phyloP scores from a whole-genome alignment of 78 protist species.

The Isochrysis galbana region DNA sequence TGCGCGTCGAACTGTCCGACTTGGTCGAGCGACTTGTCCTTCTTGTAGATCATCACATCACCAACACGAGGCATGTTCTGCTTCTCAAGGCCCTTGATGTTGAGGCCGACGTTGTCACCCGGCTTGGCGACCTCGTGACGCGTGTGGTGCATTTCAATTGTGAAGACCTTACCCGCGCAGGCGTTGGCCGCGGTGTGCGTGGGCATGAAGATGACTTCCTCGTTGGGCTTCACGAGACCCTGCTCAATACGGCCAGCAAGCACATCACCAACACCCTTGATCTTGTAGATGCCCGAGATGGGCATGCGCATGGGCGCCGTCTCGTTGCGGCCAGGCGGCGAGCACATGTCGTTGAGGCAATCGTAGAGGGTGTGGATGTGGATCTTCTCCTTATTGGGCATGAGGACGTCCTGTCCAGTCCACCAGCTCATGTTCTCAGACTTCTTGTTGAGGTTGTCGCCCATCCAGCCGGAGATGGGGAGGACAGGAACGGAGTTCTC shows the following conservation, averaged over 20 bases:
- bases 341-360: constrained; percentile 55
- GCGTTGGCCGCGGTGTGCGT: constrained; percentile 44
- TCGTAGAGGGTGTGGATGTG: constrained; percentile 47
- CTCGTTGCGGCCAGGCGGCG: constrained; percentile 49
- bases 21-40: constrained; percentile 40
- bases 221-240: constrained; percentile 57
- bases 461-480: constrained; percentile 74
- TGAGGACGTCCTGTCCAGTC: constrained; percentile 39
- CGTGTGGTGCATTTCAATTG: constrained; percentile 79
- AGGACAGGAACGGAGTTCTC: constrained; percentile 53
- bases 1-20: constrained; percentile 42
- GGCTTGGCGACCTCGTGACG: constrained; percentile 53
- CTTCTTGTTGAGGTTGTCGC: constrained; percentile 66
- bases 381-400: not conserved
- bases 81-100: constrained; percentile 64
- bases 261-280: constrained; percentile 69
- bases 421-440: constrained; percentile 72
- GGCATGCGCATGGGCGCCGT: constrained; percentile 61
- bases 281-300: constrained; percentile 66
- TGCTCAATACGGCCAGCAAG: constrained; percentile 69
- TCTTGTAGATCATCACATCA: constrained; percentile 58
- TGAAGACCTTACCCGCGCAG: constrained; percentile 60
- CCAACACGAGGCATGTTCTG: constrained; percentile 60
- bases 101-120: constrained; percentile 72
- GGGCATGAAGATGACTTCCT: constrained; percentile 64